Evolutionary conservation across 2,329 filamentous ascomycete genomes (phyloP).

Genomic region (Penicillium hesseltinei): DNA sequence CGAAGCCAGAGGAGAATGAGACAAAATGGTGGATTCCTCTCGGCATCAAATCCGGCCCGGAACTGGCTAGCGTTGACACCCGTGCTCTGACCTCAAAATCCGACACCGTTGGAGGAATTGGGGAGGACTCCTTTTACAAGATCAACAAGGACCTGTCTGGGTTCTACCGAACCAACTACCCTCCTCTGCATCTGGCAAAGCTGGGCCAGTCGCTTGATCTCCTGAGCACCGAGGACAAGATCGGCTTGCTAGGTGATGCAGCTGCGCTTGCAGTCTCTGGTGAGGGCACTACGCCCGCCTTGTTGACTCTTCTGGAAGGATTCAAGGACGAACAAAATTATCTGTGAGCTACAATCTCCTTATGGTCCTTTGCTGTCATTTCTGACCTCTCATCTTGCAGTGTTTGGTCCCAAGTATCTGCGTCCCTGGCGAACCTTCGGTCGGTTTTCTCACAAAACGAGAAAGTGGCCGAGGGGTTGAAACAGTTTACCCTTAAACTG

Average conservation of each 20-base stretch:
- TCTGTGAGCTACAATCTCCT: slow-evolving; percentile 49
- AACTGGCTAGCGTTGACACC: slow-evolving; percentile 60
- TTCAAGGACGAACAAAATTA: slow-evolving; percentile 80
- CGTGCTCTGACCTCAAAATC: slow-evolving; percentile 73
- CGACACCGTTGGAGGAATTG: slow-evolving; percentile 64
- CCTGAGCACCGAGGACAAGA: slow-evolving; percentile 83
- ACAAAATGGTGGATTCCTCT: slow-evolving; percentile 97
- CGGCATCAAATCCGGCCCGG: slow-evolving; percentile 72
- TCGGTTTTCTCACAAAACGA: slow-evolving; percentile 81
- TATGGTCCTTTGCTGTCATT: neutral
- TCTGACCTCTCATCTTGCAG: slow-evolving; percentile 32
- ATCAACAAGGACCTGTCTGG: slow-evolving; percentile 86
- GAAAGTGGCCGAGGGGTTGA: slow-evolving; percentile 67
- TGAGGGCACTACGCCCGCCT: slow-evolving; percentile 73
- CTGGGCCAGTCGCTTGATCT: slow-evolving; percentile 74
- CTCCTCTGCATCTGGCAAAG: slow-evolving; percentile 75
- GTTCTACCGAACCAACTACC: slow-evolving; percentile 92
- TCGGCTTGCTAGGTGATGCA: slow-evolving; percentile 85
- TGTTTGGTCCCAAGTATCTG: slow-evolving; percentile 83
- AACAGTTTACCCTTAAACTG: slow-evolving; percentile 75
- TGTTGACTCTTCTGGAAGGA: slow-evolving; percentile 81
- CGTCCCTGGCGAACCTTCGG: slow-evolving; percentile 72
- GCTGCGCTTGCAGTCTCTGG: slow-evolving; percentile 86
- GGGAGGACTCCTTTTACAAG: slow-evolving; percentile 84
- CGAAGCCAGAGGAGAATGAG: slow-evolving; percentile 83